These are phyloP conservation scores for Chrysochromulina parva DNA, from an alignment of 78 protist species.

Conservation along the genomic window DNA sequence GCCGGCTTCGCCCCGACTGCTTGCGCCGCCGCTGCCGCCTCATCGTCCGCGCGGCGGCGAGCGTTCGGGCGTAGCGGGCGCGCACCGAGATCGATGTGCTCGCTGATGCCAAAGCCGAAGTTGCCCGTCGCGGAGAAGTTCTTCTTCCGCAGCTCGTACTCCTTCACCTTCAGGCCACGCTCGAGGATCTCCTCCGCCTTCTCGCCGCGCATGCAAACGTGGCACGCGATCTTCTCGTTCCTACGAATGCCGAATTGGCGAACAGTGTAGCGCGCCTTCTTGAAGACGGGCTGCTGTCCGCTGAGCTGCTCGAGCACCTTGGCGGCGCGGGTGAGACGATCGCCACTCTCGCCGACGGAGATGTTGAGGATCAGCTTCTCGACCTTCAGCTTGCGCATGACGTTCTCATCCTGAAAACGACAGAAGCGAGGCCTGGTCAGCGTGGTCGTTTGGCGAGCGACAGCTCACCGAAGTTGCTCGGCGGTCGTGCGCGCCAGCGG, in stretches of 20 bases:
- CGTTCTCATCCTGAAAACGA: neutral
- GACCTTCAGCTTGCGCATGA: constrained; percentile 85
- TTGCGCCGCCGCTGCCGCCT: no score
- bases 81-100: constrained; percentile 95
- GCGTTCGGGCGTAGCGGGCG: neutral
- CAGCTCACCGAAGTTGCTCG: no score
- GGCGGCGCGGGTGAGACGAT: constrained; percentile 96
- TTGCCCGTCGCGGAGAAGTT: constrained; percentile 88
- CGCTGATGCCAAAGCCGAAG: constrained; percentile 95
- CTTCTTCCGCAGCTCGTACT: constrained; percentile 87
- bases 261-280: constrained; percentile 96
- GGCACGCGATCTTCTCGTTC: constrained; percentile 96
- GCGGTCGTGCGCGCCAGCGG: no score
- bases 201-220: constrained; percentile 98
- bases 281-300: constrained; percentile 94
- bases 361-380: constrained; percentile 97
- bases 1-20: no score
- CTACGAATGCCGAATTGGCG: constrained; percentile 96
- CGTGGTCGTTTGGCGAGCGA: no score
- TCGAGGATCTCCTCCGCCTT: constrained; percentile 98
- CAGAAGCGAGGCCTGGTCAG: no score
- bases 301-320: constrained; percentile 97
- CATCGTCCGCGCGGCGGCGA: no score
- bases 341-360: constrained; percentile 98
- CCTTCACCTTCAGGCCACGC: constrained; percentile 92